A percentile compares a stretch with the other conserved stretches of the same genome.
phyloP scores from a whole-genome alignment of 2,329 filamentous ascomycete species.

The Cladosporium sp. region DNA sequence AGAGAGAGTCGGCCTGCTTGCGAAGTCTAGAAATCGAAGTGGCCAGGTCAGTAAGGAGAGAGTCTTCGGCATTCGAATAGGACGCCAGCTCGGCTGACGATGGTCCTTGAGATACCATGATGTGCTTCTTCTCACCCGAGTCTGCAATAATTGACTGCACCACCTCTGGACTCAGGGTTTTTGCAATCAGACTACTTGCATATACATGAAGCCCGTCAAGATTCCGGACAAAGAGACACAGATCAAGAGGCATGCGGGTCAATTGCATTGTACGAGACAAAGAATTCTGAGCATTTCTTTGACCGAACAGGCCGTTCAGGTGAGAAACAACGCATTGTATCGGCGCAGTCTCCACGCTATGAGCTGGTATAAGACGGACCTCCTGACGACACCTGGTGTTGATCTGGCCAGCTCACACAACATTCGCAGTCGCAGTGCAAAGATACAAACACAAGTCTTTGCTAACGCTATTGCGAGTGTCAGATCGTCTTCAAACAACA shows the following conservation, averaged over 20 bases:
- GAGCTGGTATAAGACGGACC: neutral
- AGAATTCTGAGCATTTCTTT: neutral
- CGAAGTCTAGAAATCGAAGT: neutral
- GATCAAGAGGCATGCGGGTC: neutral
- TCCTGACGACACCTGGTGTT: neutral
- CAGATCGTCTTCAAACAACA: neutral
- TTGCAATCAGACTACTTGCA: too few species aligned
- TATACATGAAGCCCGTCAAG: too few species aligned
- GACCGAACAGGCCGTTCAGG: neutral
- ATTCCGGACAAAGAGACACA: neutral
- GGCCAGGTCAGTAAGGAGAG: neutral
- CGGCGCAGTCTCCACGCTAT: neutral
- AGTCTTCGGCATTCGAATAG: neutral
- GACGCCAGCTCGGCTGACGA: neutral
- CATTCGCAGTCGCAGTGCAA: constrained; percentile 2
- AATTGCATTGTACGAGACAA: neutral
- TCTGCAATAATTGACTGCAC: neutral
- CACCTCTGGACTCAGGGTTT: too few species aligned
- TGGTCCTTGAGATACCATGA: neutral
- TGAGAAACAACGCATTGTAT: neutral
- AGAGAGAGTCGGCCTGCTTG: neutral
- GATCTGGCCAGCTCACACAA: neutral
- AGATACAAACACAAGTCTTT: neutral
- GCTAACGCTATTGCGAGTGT: neutral
- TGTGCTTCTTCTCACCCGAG: neutral